Base-by-base conservation (phyloP, 495 filamentous ascomycete species). In the Penicillium antarcticum region DNA sequence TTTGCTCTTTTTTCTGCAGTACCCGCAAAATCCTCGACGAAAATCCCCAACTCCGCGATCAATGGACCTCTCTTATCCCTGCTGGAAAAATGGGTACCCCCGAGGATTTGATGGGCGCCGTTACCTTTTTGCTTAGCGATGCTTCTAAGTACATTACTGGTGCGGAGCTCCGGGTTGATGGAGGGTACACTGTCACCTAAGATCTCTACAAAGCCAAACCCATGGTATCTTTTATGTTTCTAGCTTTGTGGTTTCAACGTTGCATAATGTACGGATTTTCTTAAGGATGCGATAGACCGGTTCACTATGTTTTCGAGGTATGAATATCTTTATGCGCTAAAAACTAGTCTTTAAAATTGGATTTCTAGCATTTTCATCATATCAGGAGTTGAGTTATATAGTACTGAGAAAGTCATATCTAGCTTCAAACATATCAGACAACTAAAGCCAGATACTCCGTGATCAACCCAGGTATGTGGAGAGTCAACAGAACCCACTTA, bases 11-110 rank as follows among this genome's bases (percentile, higher is more conserved):
- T 21, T 43, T 38, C 50, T 48, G 42, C 54, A 95, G 91, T 33
- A 97, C 92, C 16, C 84, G 92, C 71, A 95, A 95, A 72, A 96
- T 97, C 56, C 80, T 97, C 29, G 86, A 96, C 48, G 88, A 95
- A 42, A 95, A 95, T 55, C 91, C 90, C 35, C 88, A 95, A 19
- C 80, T 97, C 12, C 85, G 87, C 65, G 75, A 83, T 49, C 80
- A 92, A 61, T 97, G 92, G 92, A 95, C 83, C 0, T 91, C 88
- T 8, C 78, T 95, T 26, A 97, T 96, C 48, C 92, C 92, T 0
- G 82, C 85, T 63, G 92, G 91, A 14, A 88, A 88, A 67, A 96
- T 97, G 91, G 92, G 92, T 13, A 80, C 86, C 4, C 94, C 92
- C 0, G 86, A 87, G 63, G 94, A 97, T 58, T 76, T 97, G 16